Conservation (phyloP, 306 rosid genomes). For the Gleditsia sinensis region DNA sequence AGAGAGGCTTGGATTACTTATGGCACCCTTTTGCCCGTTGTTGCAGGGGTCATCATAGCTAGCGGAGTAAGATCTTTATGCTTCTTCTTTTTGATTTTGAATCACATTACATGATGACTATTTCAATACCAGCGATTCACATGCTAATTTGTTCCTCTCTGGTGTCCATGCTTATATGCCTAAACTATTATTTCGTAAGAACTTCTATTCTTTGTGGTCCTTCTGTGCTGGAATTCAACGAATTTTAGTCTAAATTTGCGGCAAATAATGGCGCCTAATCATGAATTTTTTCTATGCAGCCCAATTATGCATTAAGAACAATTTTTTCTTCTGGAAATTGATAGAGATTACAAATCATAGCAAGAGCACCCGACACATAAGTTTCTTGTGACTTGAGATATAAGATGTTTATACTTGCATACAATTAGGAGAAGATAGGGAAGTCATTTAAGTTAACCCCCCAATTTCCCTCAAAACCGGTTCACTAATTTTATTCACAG, state of each 20-base stretch:
- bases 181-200: neutral
- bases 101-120: neutral
- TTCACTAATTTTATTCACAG: neutral
- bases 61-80: constrained; percentile 36
- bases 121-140: neutral
- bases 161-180: neutral
- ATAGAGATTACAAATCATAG: neutral
- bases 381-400: neutral
- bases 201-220: neutral
- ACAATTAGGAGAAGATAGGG: neutral
- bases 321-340: neutral
- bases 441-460: neutral
- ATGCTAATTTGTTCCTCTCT: neutral
- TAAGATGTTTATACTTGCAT: neutral
- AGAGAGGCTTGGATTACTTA: constrained; percentile 54
- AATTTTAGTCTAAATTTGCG: neutral
- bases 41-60: constrained; percentile 46
- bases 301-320: neutral
- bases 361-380: neutral
- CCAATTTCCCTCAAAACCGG: neutral
- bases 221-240: neutral
- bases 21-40: constrained; percentile 49
- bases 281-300: neutral
- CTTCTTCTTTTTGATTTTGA: neutral
- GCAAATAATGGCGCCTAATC: neutral